Evolutionary conservation across 768 basidiomycete species (phyloP).

Genomic region (Lactifluus hygrophoroides): DNA sequence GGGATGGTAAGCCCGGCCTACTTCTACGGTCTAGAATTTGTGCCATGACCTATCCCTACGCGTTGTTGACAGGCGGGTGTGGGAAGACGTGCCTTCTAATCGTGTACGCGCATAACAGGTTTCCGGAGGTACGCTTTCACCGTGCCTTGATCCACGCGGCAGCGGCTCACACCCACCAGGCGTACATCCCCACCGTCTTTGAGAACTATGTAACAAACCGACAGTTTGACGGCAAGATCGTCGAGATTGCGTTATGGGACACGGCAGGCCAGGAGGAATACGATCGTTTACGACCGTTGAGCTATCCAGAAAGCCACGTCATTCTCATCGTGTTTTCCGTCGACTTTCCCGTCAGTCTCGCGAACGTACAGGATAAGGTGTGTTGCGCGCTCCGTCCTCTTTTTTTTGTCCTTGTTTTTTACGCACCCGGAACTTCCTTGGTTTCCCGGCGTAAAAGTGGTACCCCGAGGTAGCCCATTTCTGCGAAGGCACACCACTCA

Average conservation of each 20-base stretch:
- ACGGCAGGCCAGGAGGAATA: slow-evolving; percentile 98
- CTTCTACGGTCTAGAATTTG: slow-evolving; percentile 20
- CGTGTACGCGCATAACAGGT: slow-evolving; percentile 93
- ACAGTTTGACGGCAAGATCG: slow-evolving; percentile 75
- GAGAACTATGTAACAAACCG: slow-evolving; percentile 91
- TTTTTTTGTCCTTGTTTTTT: too few species aligned
- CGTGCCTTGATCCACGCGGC: slow-evolving; percentile 10
- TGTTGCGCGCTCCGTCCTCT: slow-evolving; percentile 18
- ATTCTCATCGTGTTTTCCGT: slow-evolving; percentile 92
- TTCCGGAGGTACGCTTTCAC: slow-evolving; percentile 71
- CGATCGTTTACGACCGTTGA: slow-evolving; percentile 76
- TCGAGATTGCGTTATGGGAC: slow-evolving; percentile 98
- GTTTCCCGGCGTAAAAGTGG: slow-evolving; percentile 54
- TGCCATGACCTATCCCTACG: slow-evolving; percentile 20
- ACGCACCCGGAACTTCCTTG: not conserved
- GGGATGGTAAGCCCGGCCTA: slow-evolving; percentile 53
- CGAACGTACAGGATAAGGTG: slow-evolving; percentile 86
- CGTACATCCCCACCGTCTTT: slow-evolving; percentile 90
- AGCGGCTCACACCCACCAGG: slow-evolving; percentile 36
- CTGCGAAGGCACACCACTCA: slow-evolving; percentile 80
- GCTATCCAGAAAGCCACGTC: slow-evolving; percentile 83
- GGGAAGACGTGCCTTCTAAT: slow-evolving; percentile 95
- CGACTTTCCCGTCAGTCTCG: slow-evolving; percentile 86
- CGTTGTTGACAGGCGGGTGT: slow-evolving; percentile 50
- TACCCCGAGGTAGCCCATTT: slow-evolving; percentile 90